Evolutionary conservation across 768 basidiomycete species (phyloP), one percentile per base, ranked within the genome.

Genomic region (Pulveroboletus frians): DNA sequence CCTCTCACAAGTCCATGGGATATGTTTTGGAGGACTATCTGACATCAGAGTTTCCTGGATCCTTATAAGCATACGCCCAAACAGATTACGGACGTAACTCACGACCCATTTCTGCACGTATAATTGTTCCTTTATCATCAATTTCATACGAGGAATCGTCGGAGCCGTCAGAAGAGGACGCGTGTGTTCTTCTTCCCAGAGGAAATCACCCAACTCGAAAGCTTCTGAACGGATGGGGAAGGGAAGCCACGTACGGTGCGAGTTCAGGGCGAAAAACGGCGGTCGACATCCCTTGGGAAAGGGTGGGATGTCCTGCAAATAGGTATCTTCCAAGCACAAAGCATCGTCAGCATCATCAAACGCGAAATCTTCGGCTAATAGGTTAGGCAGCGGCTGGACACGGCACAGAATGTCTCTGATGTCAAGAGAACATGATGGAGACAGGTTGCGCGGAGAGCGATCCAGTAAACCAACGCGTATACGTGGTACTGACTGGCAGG

Each of bases 91-190:
- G 45, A 32, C 38, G 32, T 38, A 15, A 59, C 71, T 56, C 50
- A 72, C 71, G 43, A 59, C 49, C 71, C 71, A 72, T 31, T 53
- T 59, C 37, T 59, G 56, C 21, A 72, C 60, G 37, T 64, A 69
- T 20, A 72, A 46, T 5, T 52, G 61, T 50, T 72, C 71, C 53
- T 55, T 61, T 29, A 73, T 55, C 61, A 71, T 58, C 53, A 63
- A 21, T 27, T 61, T 66, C 60, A 72, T 59, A 36, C 71, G 69
- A 18, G 71, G 69, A n/a, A 52, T 39, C 4, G 69, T 73, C 14
- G 69, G 71, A 18, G 59, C 55, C 10, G 69, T 64, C 41, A 63
- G 47, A 38, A 66, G 48, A 14, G 48, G 47, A 36, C 32, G 34
- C 37, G 23, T 8, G 11, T 44, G 38, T 31, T 53, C 55, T 51